Evolutionary conservation across 192 early-diverging fungal species (phyloP).

Genomic region (Backusella mclennaniae): DNA sequence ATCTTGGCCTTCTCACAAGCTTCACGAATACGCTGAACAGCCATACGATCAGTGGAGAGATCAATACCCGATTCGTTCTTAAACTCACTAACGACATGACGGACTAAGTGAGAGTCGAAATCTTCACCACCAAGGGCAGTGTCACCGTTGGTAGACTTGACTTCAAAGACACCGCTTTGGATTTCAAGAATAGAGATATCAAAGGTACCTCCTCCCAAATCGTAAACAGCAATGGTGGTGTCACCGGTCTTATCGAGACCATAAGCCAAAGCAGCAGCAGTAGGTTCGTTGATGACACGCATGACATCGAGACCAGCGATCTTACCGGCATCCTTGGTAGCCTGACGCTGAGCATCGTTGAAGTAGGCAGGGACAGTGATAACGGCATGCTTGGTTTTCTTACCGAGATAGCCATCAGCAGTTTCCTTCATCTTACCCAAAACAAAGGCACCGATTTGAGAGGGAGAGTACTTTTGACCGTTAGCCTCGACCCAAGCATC

Average conservation of each 20-base stretch:
- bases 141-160: constrained; percentile 90
- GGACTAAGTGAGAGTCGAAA: constrained; percentile 60
- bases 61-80: constrained; percentile 83
- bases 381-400: constrained; percentile 83
- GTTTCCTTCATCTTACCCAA: constrained; percentile 99
- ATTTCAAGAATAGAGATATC: constrained; percentile 91
- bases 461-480: constrained; percentile 94
- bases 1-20: constrained; percentile 94
- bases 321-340: constrained; percentile 81
- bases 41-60: constrained; percentile 81
- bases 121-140: constrained; percentile 65
- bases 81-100: constrained; percentile 75
- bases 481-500: constrained; percentile 98
- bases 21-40: constrained; percentile 87
- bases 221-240: constrained; percentile 82
- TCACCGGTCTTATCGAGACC: constrained; percentile 69
- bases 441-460: constrained; percentile 96
- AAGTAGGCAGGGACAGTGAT: constrained; percentile 94
- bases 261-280: constrained; percentile 84
- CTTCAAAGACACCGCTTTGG: constrained; percentile 88
- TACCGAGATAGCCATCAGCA: constrained; percentile 78
- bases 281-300: constrained; percentile 86
- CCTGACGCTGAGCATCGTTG: constrained; percentile 85
- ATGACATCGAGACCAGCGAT: constrained; percentile 82
- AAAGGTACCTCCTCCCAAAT: constrained; percentile 92